Conservation (phyloP, 192 early-diverging fungal genomes). For the Coemansia sp. region DNA sequence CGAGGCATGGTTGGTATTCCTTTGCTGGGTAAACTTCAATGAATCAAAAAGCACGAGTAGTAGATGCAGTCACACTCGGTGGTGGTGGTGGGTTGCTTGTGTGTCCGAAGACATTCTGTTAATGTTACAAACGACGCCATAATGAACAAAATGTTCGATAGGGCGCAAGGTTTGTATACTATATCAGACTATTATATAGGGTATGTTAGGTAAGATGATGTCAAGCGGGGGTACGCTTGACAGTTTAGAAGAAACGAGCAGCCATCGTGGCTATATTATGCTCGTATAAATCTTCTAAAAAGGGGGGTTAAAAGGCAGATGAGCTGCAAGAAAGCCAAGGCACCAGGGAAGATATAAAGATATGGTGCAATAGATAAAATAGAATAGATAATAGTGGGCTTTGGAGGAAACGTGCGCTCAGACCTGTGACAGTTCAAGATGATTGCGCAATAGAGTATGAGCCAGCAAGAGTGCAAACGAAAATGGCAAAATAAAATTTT, state of each 20-base stretch:
- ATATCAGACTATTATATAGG: slow-evolving; percentile 20
- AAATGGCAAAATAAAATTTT: background rate
- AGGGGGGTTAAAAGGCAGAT: slow-evolving; percentile 26
- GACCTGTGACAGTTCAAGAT: no score
- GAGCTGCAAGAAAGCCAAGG: slow-evolving; percentile 12
- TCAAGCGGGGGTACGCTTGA: slow-evolving; percentile 42
- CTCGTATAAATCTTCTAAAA: slow-evolving; percentile 51
- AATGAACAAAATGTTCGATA: slow-evolving; percentile 47
- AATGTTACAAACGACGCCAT: slow-evolving; percentile 47
- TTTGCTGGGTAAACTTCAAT: slow-evolving; percentile 18
- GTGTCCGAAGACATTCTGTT: slow-evolving; percentile 52
- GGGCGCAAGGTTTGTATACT: slow-evolving; percentile 20
- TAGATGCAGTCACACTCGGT: slow-evolving; percentile 51
- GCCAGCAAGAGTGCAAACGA: background rate
- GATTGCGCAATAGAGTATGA: no score
- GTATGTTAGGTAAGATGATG: slow-evolving; percentile 7
- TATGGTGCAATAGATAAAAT: slow-evolving; percentile 27
- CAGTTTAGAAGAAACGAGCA: slow-evolving; percentile 57
- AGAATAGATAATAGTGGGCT: slow-evolving; percentile 8
- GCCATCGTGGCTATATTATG: slow-evolving; percentile 38
- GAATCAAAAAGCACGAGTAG: slow-evolving; percentile 46
- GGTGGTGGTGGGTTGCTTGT: slow-evolving; percentile 28
- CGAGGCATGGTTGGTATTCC: slow-evolving; percentile 33
- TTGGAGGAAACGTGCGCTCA: background rate
- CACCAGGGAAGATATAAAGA: slow-evolving; percentile 25